Conservation (phyloP, 257 asterid species). For the Lycium ferocissimum region DNA sequence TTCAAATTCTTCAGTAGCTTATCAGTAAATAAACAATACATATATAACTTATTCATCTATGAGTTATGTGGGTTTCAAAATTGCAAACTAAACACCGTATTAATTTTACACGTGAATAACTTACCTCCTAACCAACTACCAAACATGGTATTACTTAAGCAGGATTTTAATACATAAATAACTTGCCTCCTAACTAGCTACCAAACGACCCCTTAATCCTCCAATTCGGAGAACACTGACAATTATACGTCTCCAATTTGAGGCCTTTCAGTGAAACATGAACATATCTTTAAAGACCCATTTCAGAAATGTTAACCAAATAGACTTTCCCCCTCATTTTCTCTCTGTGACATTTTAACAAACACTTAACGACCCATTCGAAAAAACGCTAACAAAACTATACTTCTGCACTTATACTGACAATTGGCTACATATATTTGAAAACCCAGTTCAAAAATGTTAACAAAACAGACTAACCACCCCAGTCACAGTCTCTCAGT, state of each 20-base stretch:
- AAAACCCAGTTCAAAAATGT: not conserved
- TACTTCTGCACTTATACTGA: not conserved
- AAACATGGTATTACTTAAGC: not conserved
- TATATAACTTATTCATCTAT: too few species aligned
- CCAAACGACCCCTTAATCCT: not conserved
- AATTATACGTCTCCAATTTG: not conserved
- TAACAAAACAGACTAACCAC: not conserved
- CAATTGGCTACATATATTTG: not conserved
- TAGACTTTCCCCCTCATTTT: not conserved
- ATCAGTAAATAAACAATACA: conserved; percentile 22
- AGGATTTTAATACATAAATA: too few species aligned
- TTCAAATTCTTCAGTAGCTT: conserved; percentile 50
- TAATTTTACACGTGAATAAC: too few species aligned
- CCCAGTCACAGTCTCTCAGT: not conserved
- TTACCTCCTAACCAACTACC: too few species aligned
- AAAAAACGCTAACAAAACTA: not conserved
- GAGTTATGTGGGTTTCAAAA: too few species aligned
- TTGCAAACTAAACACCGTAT: too few species aligned
- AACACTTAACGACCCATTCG: not conserved
- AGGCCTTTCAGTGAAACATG: not conserved
- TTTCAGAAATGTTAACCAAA: not conserved
- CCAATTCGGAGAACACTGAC: not conserved
- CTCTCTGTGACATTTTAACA: not conserved
- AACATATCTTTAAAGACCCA: not conserved
- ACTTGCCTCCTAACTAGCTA: too few species aligned